Percentiles rank a stretch among this genome's conserved stretches.
Evolutionary conservation across 148 eudicot species (phyloP).

Genomic region (Tetragonia tetragonoides): DNA sequence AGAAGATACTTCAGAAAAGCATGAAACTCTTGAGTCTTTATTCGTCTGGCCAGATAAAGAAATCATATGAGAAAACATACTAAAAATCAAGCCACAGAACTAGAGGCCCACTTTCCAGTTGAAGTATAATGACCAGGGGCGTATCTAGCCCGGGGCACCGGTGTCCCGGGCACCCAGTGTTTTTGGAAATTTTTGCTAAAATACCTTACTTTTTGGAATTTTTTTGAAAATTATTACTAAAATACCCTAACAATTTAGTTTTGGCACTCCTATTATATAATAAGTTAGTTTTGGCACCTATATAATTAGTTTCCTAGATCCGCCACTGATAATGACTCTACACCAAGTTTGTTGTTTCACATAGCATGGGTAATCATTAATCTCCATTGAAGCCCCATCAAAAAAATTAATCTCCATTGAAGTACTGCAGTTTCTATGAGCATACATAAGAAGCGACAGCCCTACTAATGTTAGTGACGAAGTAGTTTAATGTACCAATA

Average conservation of each 20-base stretch:
- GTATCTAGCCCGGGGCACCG: too few species aligned
- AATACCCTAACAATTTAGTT: too few species aligned
- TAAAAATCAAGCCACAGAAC: background rate
- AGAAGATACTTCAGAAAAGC: conserved; percentile 12
- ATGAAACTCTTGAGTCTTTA: background rate
- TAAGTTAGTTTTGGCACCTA: too few species aligned
- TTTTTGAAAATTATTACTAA: too few species aligned
- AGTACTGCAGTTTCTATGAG: background rate
- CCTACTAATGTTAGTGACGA: background rate
- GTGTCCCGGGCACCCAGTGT: too few species aligned
- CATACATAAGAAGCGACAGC: background rate
- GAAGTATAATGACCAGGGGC: background rate
- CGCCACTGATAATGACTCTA: too few species aligned
- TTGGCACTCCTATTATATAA: too few species aligned
- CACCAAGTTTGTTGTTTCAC: background rate
- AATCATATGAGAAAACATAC: background rate
- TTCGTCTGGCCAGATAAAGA: background rate
- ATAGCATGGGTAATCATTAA: background rate
- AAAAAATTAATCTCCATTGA: background rate
- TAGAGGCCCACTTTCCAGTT: background rate
- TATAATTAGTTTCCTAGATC: too few species aligned
- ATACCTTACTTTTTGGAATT: too few species aligned
- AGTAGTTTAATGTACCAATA: too few species aligned
- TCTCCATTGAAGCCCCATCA: background rate
- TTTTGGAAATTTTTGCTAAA: too few species aligned